Conservation (phyloP, 805 yeast species). For the Lipomyces yamanashiensis region DNA sequence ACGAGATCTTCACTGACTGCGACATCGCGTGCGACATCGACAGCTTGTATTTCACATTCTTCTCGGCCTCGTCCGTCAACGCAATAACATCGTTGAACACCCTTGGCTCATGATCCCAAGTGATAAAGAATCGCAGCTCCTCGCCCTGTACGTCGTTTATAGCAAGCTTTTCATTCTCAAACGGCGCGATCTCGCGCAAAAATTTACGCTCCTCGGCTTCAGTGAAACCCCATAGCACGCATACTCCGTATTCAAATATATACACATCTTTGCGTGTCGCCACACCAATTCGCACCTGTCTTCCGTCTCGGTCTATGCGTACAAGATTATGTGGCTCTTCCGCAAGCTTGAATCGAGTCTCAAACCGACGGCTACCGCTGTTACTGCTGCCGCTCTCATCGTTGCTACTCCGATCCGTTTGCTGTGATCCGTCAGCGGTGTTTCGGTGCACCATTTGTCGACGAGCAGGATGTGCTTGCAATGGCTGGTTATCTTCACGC, state of each 20-base stretch:
- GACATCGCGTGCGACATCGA: conserved; percentile 95
- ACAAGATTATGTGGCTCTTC: neutral
- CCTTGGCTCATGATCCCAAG: conserved; percentile 92
- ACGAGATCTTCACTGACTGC: conserved; percentile 91
- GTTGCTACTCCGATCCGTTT: neutral
- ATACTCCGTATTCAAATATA: conserved; percentile 95
- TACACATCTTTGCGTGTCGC: conserved; percentile 73
- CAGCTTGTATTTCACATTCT: conserved; percentile 87
- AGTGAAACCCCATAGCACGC: conserved; percentile 94
- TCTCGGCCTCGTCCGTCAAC: conserved; percentile 85
- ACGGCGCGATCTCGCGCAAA: conserved; percentile 80
- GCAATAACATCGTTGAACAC: conserved; percentile 91
- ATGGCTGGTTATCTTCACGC: conserved; percentile 9
- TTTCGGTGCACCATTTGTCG: neutral
- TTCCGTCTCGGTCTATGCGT: conserved; percentile 56
- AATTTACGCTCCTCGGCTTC: conserved; percentile 82
- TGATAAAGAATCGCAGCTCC: conserved; percentile 92
- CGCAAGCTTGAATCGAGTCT: conserved; percentile 7
- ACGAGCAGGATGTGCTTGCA: conserved; percentile 8
- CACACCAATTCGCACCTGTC: conserved; percentile 86
- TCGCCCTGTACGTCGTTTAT: conserved; percentile 92
- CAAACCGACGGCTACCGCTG: conserved; percentile 1
- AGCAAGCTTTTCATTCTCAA: conserved; percentile 87
- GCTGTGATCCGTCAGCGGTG: conserved; percentile 8
- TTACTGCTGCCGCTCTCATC: neutral